Evolutionary conservation across 805 yeast genomes (phyloP), one percentile per base, ranked within the genome.

Genomic region (Debaryomyces castellii): DNA sequence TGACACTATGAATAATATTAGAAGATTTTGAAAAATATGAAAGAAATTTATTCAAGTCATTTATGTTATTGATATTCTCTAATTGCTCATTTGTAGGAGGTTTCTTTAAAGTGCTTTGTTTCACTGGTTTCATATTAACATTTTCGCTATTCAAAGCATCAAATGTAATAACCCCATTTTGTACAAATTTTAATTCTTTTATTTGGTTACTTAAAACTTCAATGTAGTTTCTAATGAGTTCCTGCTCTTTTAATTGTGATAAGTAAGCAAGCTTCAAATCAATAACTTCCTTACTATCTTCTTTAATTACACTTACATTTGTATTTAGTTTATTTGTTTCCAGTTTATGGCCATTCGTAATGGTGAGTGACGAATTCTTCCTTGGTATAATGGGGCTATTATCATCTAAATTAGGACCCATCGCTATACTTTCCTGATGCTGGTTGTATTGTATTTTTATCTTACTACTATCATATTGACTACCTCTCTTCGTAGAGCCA

Each of bases 171-270:
- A 70, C 73, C 4, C 77, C 77, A 48, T 66, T 71, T 50, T 70
- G 73, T 4, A 71, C 74, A 51, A 72, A 71, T 39, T 59, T 62
- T 27, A 72, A 59, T 48, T 71, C 76, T 46, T 71, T 70, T 46
- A 72, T 72, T 51, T 72, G 77, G 47, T 68, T 69, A 40, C 65
- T 62, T 21, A 72, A 61, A 8, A 70, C 67, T 22, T 71, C 77
- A 38, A 71, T 71, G 46, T 72, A 72, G 50, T 70, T 71, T 21
- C 66, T 55, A 12, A 72, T 68, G 24, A 72, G 56, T 47, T 70
- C 74, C 51, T 72, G 76, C 45, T 72, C 77, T 46, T 71, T 71
- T 16, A 72, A 52, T 50, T 67, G 66, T 9, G 71, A 53, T 18
- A 71, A 55, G 47, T 69, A 71, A 11, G 61, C 52, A 36, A 55